Evolutionary conservation across 441 rosid species (phyloP).

Genomic region (Hura crepitans): DNA sequence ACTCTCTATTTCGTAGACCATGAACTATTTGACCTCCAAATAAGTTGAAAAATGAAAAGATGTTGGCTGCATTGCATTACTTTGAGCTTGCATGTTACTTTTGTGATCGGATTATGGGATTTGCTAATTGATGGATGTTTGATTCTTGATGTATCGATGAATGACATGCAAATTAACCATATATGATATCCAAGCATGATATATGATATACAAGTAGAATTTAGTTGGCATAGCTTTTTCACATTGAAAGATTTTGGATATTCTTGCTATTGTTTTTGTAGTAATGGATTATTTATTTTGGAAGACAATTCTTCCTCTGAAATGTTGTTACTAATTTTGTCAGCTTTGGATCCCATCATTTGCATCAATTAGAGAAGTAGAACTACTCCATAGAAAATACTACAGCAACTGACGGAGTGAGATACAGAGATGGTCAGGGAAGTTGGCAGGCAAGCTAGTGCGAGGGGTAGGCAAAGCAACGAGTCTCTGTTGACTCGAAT

Average conservation of each 20-base stretch:
- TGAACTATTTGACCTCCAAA: not conserved
- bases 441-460: slow-evolving; percentile 36
- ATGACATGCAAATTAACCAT: not conserved
- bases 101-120: not conserved
- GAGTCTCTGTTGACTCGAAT: slow-evolving; percentile 48
- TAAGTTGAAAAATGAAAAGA: not conserved
- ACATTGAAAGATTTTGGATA: not conserved
- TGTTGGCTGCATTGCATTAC: not conserved
- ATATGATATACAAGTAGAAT: not conserved
- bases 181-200: too few relatives aligned
- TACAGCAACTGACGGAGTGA: not conserved
- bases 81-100: not conserved
- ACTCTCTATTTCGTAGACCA: not conserved
- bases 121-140: not conserved
- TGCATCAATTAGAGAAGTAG: not conserved
- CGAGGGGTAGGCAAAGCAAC: slow-evolving; percentile 38
- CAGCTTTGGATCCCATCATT: not conserved
- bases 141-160: not conserved
- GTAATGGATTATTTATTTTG: not conserved
- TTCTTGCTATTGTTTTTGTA: not conserved
- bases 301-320: not conserved
- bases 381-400: not conserved
- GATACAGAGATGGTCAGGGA: slow-evolving; percentile 35
- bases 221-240: not conserved
- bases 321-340: not conserved